Evolutionary conservation across 2,329 filamentous ascomycete species (phyloP).

Genomic region (Cercospora sp.): DNA sequence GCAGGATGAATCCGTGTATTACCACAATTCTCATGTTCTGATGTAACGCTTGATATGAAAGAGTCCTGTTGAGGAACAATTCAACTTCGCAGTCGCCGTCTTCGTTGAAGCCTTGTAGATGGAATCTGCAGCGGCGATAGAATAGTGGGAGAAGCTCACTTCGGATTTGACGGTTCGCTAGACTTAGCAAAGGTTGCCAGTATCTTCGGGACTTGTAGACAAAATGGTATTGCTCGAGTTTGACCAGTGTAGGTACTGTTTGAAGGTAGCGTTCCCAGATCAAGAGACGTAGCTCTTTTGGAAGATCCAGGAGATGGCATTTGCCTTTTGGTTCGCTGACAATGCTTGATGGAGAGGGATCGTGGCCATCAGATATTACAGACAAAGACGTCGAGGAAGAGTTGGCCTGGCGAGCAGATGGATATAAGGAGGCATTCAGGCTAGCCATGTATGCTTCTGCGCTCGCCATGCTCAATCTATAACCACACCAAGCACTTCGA

Average conservation of each 20-base stretch:
- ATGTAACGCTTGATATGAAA: slow-evolving; percentile 15
- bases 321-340: neutral
- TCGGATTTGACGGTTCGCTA: slow-evolving; percentile 7
- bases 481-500: slow-evolving; percentile 17
- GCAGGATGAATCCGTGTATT: slow-evolving; percentile 17
- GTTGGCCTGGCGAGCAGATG: neutral
- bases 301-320: slow-evolving; percentile 9
- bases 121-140: slow-evolving; percentile 20
- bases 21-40: slow-evolving; percentile 20
- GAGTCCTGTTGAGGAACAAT: slow-evolving; percentile 13
- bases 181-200: slow-evolving; percentile 14
- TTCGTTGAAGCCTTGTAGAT: slow-evolving; percentile 19
- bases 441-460: slow-evolving; percentile 4
- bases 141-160: slow-evolving; percentile 13
- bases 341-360: too few species aligned
- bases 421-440: slow-evolving; percentile 8
- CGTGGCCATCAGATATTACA: neutral
- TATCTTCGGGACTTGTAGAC: slow-evolving; percentile 7
- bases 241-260: slow-evolving; percentile 19
- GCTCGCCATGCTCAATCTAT: slow-evolving; percentile 6
- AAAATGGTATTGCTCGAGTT: slow-evolving; percentile 18
- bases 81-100: slow-evolving; percentile 19
- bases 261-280: slow-evolving; percentile 16
- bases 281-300: slow-evolving; percentile 14
- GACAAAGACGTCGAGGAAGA: neutral